These are phyloP conservation scores for Lumnitzera littorea DNA, from an alignment of 345 rosid genomes.

Conservation along the genomic window DNA sequence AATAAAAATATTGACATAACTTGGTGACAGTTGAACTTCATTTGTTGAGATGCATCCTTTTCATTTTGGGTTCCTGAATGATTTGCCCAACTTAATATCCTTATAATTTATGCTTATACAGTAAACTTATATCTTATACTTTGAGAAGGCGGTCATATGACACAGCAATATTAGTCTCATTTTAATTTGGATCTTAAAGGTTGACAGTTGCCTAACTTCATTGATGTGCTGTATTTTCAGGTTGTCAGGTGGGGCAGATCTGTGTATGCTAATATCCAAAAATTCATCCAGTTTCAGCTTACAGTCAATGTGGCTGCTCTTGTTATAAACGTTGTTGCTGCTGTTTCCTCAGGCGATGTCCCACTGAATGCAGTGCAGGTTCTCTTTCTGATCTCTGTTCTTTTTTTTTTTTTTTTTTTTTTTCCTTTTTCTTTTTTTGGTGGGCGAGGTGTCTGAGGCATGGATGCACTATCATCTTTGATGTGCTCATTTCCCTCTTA, in stretches of 20 bases:
- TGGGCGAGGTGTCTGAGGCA: background rate
- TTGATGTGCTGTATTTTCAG: conserved; percentile 19
- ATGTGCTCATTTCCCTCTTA: background rate
- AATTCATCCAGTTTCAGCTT: conserved; percentile 96
- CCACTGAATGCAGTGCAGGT: conserved; percentile 99
- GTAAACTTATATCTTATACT: too few relatives aligned
- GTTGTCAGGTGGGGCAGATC: conserved; percentile 99
- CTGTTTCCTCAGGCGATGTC: conserved; percentile 88
- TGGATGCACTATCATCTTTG: background rate
- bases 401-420: background rate
- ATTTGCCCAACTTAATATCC: too few relatives aligned
- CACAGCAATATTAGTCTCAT: too few relatives aligned
- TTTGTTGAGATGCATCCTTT: too few relatives aligned
- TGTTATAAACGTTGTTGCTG: conserved; percentile 87
- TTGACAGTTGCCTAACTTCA: too few relatives aligned
- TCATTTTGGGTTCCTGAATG: too few relatives aligned
- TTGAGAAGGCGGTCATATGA: too few relatives aligned
- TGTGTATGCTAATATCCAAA: conserved; percentile 97
- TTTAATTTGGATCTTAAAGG: too few relatives aligned
- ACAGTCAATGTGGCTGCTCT: conserved; percentile 97
- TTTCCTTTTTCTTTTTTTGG: background rate
- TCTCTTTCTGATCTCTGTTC: conserved; percentile 2
- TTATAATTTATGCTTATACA: too few relatives aligned
- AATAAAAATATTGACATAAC: background rate
- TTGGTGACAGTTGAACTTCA: too few relatives aligned